Evolutionary conservation across 116 monocot species (phyloP).

Genomic region (Iris pallida): DNA sequence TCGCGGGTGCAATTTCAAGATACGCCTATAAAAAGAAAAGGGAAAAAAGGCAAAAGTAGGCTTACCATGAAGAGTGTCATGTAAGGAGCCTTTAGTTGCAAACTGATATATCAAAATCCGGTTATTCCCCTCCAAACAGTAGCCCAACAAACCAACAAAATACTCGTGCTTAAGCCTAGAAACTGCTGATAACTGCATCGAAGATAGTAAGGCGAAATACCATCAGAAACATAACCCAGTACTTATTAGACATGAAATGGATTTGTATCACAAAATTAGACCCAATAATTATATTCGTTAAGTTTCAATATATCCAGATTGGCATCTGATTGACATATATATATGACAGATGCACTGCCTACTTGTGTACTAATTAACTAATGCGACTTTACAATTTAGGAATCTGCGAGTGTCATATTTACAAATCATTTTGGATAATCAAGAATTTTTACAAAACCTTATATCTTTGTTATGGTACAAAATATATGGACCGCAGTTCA

Average conservation of each 20-base stretch:
- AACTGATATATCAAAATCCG: conserved; percentile 67
- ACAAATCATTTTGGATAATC: too few relatives aligned
- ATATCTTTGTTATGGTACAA: too few relatives aligned
- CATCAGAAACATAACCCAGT: background rate
- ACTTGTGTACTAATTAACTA: too few relatives aligned
- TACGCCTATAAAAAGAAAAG: background rate
- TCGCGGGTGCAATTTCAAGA: background rate
- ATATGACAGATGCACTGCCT: too few relatives aligned
- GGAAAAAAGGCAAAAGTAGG: background rate
- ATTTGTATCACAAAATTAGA: background rate
- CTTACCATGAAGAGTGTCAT: conserved; percentile 76
- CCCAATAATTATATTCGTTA: background rate
- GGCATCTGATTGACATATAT: too few relatives aligned
- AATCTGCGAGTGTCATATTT: too few relatives aligned
- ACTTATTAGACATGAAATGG: background rate
- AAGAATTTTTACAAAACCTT: too few relatives aligned
- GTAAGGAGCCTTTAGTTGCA: conserved; percentile 77
- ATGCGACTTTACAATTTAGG: too few relatives aligned
- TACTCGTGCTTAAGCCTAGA: conserved; percentile 69
- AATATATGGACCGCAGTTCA: too few relatives aligned
- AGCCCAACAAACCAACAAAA: conserved; percentile 61
- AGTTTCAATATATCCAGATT: background rate
- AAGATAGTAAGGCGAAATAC: background rate
- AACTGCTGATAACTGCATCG: conserved; percentile 50
- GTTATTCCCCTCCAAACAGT: conserved; percentile 67